Evolutionary conservation across 2,329 filamentous ascomycete genomes (phyloP).

Genomic region (Trichoderma citrinoviride): DNA sequence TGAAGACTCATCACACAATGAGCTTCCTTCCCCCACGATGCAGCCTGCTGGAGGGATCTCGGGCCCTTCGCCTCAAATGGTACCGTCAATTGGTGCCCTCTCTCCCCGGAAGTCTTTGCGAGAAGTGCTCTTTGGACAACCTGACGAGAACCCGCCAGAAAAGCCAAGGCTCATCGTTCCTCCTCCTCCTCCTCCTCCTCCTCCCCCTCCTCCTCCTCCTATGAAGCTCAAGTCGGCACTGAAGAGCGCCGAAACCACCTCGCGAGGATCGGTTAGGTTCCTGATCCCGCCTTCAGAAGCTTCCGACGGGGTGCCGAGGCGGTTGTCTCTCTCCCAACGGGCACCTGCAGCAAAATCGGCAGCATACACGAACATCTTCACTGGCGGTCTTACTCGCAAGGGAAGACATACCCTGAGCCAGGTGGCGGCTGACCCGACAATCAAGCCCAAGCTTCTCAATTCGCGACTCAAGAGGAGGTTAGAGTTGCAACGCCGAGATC

Average conservation of each 20-base stretch:
- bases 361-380: constrained; percentile 44
- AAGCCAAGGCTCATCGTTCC: background rate
- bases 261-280: background rate
- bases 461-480: constrained; percentile 39
- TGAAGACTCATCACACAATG: too few relatives aligned
- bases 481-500: constrained; percentile 43
- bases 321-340: background rate
- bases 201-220: too few relatives aligned
- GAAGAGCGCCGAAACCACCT: background rate
- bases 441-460: constrained; percentile 41
- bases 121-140: background rate
- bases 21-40: background rate
- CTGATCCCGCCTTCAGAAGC: background rate
- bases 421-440: constrained; percentile 42
- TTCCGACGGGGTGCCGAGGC: background rate
- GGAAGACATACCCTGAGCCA: constrained; percentile 38
- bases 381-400: constrained; percentile 42
- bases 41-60: background rate
- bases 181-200: too few relatives aligned
- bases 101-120: background rate
- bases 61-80: background rate
- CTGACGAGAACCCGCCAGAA: background rate
- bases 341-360: background rate
- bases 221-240: background rate
- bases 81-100: background rate